Conservation (phyloP, 441 rosid species). For the Euphorbia celastroides region DNA sequence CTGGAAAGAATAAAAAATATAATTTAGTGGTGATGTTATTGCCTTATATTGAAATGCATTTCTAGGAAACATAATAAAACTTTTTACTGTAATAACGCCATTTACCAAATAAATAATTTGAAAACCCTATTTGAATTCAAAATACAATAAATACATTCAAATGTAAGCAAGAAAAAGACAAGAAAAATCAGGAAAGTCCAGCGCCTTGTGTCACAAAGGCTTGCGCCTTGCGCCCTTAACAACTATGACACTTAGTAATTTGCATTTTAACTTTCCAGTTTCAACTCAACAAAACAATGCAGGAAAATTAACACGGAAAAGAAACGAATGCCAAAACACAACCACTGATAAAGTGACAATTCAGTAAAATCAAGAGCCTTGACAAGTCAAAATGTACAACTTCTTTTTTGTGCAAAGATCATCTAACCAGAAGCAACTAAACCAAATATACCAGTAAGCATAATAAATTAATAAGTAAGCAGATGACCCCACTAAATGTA, state of each 20-base stretch:
- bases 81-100: no score
- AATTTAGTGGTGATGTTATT: no score
- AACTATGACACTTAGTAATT: conserved; percentile 30
- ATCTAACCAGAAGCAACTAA: background rate
- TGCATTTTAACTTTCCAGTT: background rate
- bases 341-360: background rate
- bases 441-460: background rate
- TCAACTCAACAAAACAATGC: background rate
- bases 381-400: background rate
- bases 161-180: conserved; percentile 5
- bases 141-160: no score
- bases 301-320: background rate
- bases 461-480: background rate
- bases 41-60: no score
- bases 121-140: no score
- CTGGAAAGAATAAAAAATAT: no score
- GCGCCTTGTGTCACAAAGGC: no score
- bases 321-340: no score
- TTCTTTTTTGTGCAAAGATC: background rate
- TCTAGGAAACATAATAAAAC: no score
- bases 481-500: background rate
- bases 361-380: background rate
- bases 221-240: conserved; percentile 21
- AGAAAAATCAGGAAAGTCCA: no score
- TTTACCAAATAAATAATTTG: no score